Evolutionary conservation across 202 grass and related monocot genomes (phyloP).

Genomic region (Setaria viridis): DNA sequence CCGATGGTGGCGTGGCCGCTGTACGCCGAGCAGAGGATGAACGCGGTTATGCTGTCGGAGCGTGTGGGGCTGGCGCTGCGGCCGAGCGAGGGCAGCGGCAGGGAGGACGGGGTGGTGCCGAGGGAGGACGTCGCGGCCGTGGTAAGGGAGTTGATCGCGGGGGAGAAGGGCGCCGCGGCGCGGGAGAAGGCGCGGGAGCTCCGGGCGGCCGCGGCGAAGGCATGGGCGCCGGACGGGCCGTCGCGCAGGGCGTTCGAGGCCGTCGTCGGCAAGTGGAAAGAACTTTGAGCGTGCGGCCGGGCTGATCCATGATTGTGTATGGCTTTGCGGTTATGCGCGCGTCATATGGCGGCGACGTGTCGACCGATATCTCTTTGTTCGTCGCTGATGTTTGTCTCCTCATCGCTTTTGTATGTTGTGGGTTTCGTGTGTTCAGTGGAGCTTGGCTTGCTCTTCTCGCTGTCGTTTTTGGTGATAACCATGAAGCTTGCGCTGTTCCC

Average conservation of each 20-base stretch:
- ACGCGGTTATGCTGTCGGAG: constrained; percentile 28
- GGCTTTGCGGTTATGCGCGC: too few relatives aligned
- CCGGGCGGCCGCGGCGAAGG: constrained; percentile 2
- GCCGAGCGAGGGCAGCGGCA: too few relatives aligned
- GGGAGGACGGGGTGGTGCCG: not conserved
- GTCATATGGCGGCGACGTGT: too few relatives aligned
- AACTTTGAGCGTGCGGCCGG: too few relatives aligned
- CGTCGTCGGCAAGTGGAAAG: constrained; percentile 45
- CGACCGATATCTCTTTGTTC: too few relatives aligned
- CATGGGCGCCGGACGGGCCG: not conserved
- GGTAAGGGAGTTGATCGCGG: not conserved
- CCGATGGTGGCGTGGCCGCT: constrained; percentile 36
- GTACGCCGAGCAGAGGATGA: constrained; percentile 35
- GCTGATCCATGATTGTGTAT: too few relatives aligned
- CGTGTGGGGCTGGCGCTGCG: not conserved
- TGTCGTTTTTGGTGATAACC: too few relatives aligned
- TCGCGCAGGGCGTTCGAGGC: constrained; percentile 13
- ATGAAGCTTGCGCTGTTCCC: too few relatives aligned
- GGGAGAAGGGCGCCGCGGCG: not conserved
- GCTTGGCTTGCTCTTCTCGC: too few relatives aligned
- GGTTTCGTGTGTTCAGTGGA: too few relatives aligned
- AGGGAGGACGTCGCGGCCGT: not conserved
- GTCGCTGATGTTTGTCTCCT: too few relatives aligned
- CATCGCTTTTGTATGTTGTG: too few relatives aligned
- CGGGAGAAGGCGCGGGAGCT: not conserved